Percentiles rank a stretch among this genome's conserved stretches.
These are phyloP conservation scores for Nemania sp. DNA, from an alignment of 2,329 filamentous ascomycete species.

Conservation along the genomic window DNA sequence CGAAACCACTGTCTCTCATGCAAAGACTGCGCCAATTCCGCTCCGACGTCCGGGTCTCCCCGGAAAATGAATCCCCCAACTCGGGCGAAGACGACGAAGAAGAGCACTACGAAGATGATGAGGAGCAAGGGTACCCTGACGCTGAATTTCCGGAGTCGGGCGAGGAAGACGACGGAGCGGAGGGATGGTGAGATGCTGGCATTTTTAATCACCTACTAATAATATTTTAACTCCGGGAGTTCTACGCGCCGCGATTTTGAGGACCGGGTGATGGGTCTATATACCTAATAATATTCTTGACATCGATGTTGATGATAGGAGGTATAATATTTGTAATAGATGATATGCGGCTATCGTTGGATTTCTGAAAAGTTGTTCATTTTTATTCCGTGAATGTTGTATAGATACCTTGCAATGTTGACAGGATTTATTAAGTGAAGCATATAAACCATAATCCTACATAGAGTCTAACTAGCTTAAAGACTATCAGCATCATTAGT, in stretches of 20 bases:
- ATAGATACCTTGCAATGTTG: neutral
- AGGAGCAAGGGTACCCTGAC: slow-evolving; percentile 14
- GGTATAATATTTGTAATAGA: neutral
- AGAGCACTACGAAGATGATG: slow-evolving; percentile 23
- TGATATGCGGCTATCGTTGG: neutral
- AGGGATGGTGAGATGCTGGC: slow-evolving; percentile 25
- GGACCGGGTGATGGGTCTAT: neutral
- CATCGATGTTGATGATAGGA: neutral
- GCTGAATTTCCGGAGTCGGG: slow-evolving; percentile 36
- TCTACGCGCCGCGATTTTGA: neutral
- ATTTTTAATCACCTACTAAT: neutral
- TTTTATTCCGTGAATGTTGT: too few relatives aligned
- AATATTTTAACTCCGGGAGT: neutral
- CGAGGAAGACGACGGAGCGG: slow-evolving; percentile 28
- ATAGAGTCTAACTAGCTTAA: neutral
- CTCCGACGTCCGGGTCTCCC: slow-evolving; percentile 35
- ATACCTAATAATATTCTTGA: neutral
- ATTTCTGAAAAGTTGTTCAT: neutral
- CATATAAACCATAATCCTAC: neutral
- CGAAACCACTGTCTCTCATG: slow-evolving; percentile 32
- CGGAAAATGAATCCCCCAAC: slow-evolving; percentile 20
- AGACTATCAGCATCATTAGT: neutral
- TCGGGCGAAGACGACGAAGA: slow-evolving; percentile 30
- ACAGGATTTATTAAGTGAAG: neutral
- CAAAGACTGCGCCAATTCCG: slow-evolving; percentile 37